phyloP scores from a whole-genome alignment of 495 filamentous ascomycete genomes.

The Xylaria scruposa region DNA sequence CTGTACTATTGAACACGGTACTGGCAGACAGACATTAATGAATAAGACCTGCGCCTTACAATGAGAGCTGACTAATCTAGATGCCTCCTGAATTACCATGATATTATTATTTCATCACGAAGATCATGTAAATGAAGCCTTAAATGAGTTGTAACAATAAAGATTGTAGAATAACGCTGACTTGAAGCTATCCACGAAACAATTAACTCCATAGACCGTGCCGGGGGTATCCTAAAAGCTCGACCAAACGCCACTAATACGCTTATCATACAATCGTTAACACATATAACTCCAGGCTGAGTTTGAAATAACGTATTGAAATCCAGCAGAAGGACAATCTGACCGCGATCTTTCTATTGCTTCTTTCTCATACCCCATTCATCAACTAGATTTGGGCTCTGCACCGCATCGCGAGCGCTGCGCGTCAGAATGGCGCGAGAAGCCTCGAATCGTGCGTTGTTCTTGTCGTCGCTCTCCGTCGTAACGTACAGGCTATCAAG shows the following conservation, averaged over 20 bases:
- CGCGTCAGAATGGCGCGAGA: conserved; percentile 37
- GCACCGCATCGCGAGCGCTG: neutral
- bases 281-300: neutral
- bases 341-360: neutral
- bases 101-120: neutral
- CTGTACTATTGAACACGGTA: neutral
- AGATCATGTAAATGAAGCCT: neutral
- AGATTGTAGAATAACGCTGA: neutral
- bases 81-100: neutral
- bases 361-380: conserved; percentile 20
- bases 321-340: neutral
- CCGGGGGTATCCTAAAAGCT: conserved; percentile 24
- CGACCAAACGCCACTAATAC: conserved; percentile 13
- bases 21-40: neutral
- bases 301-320: neutral
- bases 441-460: conserved; percentile 39
- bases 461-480: conserved; percentile 33
- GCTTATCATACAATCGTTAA: conserved; percentile 19
- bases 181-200: neutral
- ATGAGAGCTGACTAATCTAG: neutral
- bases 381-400: conserved; percentile 18
- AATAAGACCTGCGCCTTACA: neutral
- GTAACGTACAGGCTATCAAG: conserved; percentile 40
- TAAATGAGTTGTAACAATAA: neutral
- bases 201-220: conserved; percentile 9